A percentile compares a stretch with the other conserved stretches of the same genome.
Evolutionary conservation across 148 eudicot genomes (phyloP).

Genomic region (Nepenthes mirabilis): DNA sequence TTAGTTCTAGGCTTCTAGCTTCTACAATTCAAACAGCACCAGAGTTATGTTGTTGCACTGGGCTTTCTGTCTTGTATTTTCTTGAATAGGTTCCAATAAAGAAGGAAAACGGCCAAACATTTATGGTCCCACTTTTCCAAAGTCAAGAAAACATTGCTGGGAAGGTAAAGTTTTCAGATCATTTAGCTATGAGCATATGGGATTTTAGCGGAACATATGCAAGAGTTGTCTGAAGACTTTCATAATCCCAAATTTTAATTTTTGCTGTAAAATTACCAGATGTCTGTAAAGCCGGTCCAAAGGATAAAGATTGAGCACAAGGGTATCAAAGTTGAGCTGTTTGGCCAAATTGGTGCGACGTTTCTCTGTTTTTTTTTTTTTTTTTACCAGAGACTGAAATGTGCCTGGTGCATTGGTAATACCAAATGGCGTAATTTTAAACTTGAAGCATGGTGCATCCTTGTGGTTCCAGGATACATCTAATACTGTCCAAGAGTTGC

Average conservation of each 20-base stretch:
- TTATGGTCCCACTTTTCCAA: conserved; percentile 79
- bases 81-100: conserved; percentile 37
- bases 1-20: neutral
- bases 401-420: too few species aligned
- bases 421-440: too few species aligned
- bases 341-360: conserved; percentile 83
- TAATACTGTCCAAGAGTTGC: conserved; percentile 43
- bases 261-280: conserved; percentile 28
- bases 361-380: neutral
- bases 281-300: conserved; percentile 76
- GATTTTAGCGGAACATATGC: neutral
- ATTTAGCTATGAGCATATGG: neutral
- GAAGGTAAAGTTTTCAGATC: conserved; percentile 36
- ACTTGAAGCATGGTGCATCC: too few species aligned
- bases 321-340: conserved; percentile 94
- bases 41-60: neutral
- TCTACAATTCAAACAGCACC: neutral
- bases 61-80: conserved; percentile 1
- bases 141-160: conserved; percentile 91
- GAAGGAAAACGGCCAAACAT: conserved; percentile 86
- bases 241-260: conserved; percentile 4
- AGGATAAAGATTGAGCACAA: conserved; percentile 96
- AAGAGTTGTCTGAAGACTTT: neutral
- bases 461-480: conserved; percentile 41
- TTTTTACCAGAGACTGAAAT: neutral